Evolutionary conservation across 345 rosid genomes (phyloP).

Genomic region (Psidium friedrichsthalianum): DNA sequence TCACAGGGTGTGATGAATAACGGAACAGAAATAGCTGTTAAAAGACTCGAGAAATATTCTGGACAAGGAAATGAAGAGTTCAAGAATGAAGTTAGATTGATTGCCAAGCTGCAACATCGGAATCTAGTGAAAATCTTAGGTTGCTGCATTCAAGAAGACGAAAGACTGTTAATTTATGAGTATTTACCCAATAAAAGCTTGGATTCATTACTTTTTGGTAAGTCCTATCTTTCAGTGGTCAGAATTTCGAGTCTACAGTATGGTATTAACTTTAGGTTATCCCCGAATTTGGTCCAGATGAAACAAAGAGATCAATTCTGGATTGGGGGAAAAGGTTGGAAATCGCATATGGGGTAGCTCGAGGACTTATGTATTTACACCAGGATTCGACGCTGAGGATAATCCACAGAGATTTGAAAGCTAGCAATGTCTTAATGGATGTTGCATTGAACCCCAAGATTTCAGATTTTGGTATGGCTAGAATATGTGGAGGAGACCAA

Average conservation of each 20-base stretch:
- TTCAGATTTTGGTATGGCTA: slow-evolving; percentile 4
- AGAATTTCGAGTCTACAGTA: background rate
- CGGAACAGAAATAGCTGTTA: slow-evolving; percentile 18
- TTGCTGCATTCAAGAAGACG: slow-evolving; percentile 38
- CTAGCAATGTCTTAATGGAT: slow-evolving; percentile 4
- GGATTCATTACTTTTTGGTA: slow-evolving; percentile 26
- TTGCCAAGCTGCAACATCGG: slow-evolving; percentile 55
- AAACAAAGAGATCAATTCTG: background rate
- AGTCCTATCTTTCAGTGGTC: background rate
- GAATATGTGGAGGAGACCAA: background rate
- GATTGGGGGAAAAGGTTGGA: slow-evolving; percentile 2
- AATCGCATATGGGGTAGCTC: slow-evolving; percentile 5
- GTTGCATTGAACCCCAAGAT: slow-evolving; percentile 8
- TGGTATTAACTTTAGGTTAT: no score
- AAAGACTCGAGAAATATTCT: slow-evolving; percentile 10
- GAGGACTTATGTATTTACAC: slow-evolving; percentile 11
- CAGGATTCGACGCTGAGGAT: slow-evolving; percentile 4
- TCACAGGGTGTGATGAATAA: slow-evolving; percentile 10
- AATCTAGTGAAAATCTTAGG: slow-evolving; percentile 61
- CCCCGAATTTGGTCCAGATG: background rate
- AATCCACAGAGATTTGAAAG: slow-evolving; percentile 8
- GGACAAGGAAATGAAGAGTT: slow-evolving; percentile 21
- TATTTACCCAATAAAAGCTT: slow-evolving; percentile 30
- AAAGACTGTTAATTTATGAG: slow-evolving; percentile 50
- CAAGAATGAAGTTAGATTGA: slow-evolving; percentile 19